A percentile compares a stretch with the other conserved stretches of the same genome.
Conservation (phyloP, 2,329 filamentous ascomycete species). For the Alternaria rosae region DNA sequence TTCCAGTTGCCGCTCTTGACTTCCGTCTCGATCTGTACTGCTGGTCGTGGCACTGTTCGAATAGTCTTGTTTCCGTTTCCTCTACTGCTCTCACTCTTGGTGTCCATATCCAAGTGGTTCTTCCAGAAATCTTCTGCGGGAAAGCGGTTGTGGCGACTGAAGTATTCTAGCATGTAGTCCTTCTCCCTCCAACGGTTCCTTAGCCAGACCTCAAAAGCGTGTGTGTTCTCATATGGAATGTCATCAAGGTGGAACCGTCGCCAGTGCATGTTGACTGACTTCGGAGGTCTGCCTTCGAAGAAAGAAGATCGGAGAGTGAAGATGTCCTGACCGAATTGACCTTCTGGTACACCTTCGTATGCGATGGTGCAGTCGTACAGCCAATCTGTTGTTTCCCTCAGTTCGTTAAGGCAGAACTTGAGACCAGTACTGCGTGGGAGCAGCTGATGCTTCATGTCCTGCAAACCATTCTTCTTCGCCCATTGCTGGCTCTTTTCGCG, state of each 20-base stretch:
- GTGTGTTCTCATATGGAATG: slow-evolving; percentile 78
- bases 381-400: slow-evolving; percentile 78
- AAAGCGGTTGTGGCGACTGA: slow-evolving; percentile 75
- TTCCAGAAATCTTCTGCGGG: slow-evolving; percentile 68
- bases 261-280: slow-evolving; percentile 97
- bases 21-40: slow-evolving; percentile 57
- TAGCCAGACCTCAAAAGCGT: slow-evolving; percentile 85
- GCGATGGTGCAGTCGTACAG: slow-evolving; percentile 94
- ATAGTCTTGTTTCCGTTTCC: slow-evolving; percentile 44
- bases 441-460: slow-evolving; percentile 76
- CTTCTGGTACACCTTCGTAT: slow-evolving; percentile 82
- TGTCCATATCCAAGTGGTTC: slow-evolving; percentile 48
- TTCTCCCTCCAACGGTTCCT: slow-evolving; percentile 90
- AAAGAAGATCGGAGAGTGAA: slow-evolving; percentile 89
- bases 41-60: slow-evolving; percentile 43
- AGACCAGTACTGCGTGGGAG: slow-evolving; percentile 82
- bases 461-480: slow-evolving; percentile 77
- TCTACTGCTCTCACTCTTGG: slow-evolving; percentile 35
- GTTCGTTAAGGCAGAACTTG: slow-evolving; percentile 78
- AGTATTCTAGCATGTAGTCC: slow-evolving; percentile 86
- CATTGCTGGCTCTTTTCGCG: slow-evolving; percentile 74
- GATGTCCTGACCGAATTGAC: slow-evolving; percentile 84
- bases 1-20: slow-evolving; percentile 60
- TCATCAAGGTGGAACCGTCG: slow-evolving; percentile 80
- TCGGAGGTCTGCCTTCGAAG: slow-evolving; percentile 86